Evolutionary conservation across 129 eudicot species (phyloP).

Genomic region (Escallonia herrerae): DNA sequence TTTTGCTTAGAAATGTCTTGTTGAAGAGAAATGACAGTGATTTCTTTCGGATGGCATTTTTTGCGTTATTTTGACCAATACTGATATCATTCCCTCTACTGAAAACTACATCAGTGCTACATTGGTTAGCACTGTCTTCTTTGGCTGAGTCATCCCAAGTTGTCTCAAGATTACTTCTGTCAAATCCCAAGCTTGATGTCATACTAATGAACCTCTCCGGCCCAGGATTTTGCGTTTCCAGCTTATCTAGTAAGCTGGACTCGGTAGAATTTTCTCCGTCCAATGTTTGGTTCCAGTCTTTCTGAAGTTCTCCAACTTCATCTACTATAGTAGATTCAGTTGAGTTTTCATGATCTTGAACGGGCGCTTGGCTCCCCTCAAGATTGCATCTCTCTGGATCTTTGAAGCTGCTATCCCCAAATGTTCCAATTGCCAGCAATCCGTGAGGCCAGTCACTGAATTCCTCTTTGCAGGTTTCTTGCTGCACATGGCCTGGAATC

Average conservation of each 20-base stretch:
- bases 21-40: constrained; percentile 62
- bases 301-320: constrained; percentile 28
- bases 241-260: background rate
- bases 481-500: constrained; percentile 25
- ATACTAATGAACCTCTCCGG: too few relatives aligned
- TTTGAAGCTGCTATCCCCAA: constrained; percentile 42
- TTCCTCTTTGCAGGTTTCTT: constrained; percentile 48
- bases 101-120: constrained; percentile 7
- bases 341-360: constrained; percentile 16
- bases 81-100: constrained; percentile 34
- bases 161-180: background rate
- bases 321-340: constrained; percentile 16
- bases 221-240: too few relatives aligned
- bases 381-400: constrained; percentile 17
- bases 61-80: constrained; percentile 14
- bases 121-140: constrained; percentile 11
- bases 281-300: constrained; percentile 28
- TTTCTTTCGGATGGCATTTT: constrained; percentile 41
- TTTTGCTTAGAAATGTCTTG: constrained; percentile 40
- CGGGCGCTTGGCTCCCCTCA: constrained; percentile 11
- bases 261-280: constrained; percentile 6
- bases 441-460: constrained; percentile 85
- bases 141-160: constrained; percentile 14
- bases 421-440: constrained; percentile 75
- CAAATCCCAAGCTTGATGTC: background rate